A percentile compares a stretch with the other conserved stretches of the same genome.
Conservation (phyloP, 306 rosid genomes). For the Prunus padus region DNA sequence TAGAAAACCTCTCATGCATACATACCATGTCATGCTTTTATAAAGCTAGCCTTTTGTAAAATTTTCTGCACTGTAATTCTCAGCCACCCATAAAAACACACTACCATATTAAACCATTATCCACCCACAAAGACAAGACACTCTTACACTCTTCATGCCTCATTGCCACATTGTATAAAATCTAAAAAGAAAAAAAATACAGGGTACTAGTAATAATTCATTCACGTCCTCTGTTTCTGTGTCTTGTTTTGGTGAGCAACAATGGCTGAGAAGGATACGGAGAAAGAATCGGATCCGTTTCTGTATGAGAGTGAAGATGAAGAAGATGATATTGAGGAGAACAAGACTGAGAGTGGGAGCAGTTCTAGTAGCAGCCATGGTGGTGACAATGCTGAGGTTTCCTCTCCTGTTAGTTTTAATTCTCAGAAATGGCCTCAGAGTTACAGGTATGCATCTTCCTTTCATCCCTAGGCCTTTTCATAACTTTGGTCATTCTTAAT, state of each 20-base stretch:
- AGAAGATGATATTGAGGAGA: constrained; percentile 39
- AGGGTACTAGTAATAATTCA: background rate
- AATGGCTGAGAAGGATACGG: constrained; percentile 37
- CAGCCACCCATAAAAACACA: background rate
- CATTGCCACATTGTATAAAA: background rate
- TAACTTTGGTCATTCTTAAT: background rate
- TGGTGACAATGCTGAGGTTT: constrained; percentile 17
- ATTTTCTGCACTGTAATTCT: background rate
- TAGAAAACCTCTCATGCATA: too few relatives aligned
- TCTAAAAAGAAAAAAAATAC: too few relatives aligned
- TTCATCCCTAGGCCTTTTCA: background rate
- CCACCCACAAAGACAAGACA: background rate
- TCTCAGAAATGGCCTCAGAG: constrained; percentile 84
- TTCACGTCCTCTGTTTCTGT: background rate
- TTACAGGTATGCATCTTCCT: constrained; percentile 43
- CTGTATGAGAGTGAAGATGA: constrained; percentile 32
- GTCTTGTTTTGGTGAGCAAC: background rate
- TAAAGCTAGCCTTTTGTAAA: too few relatives aligned
- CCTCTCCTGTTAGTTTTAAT: constrained; percentile 29
- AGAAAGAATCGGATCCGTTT: constrained; percentile 27
- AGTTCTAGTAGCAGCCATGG: constrained; percentile 19
- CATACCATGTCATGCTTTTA: too few relatives aligned
- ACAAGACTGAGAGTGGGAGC: constrained; percentile 24
- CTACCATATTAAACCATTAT: too few relatives aligned
- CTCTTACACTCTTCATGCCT: background rate